phyloP scores from a whole-genome alignment of 2,329 filamentous ascomycete genomes.

The Westerdykella aurantiaca region DNA sequence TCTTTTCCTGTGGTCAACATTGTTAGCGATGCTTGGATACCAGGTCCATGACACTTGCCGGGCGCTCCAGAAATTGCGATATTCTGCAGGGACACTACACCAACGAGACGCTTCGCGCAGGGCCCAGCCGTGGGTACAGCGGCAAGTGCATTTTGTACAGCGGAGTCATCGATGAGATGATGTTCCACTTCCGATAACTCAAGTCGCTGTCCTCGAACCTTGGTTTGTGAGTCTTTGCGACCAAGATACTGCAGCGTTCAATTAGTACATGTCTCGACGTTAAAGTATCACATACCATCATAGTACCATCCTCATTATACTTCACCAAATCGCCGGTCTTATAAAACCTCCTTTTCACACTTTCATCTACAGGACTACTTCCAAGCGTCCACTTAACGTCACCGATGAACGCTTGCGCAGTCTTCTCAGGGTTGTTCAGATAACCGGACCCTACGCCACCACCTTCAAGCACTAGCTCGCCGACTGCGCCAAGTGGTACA shows the following conservation, averaged over 20 bases:
- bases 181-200: constrained; percentile 45
- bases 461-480: constrained; percentile 41
- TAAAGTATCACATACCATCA: constrained; percentile 13
- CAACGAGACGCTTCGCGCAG: constrained; percentile 30
- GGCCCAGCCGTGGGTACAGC: constrained; percentile 23
- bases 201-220: constrained; percentile 41
- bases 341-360: constrained; percentile 17
- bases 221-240: constrained; percentile 30
- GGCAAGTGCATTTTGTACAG: constrained; percentile 25
- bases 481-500: constrained; percentile 36
- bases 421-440: constrained; percentile 29
- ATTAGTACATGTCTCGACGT: background rate
- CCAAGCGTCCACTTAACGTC: constrained; percentile 18
- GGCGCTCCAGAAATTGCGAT: constrained; percentile 2
- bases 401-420: constrained; percentile 19
- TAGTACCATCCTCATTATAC: constrained; percentile 32
- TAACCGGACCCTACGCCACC: constrained; percentile 27
- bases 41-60: background rate
- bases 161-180: constrained; percentile 31
- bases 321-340: constrained; percentile 36
- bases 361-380: constrained; percentile 1
- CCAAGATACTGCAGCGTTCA: constrained; percentile 19
- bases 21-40: background rate
- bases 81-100: constrained; percentile 22
- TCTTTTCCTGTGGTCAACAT: background rate